Evolutionary conservation across 2,329 filamentous ascomycete genomes (phyloP), one percentile per base, ranked within the genome.

Genomic region (Colletotrichum kahawae): DNA sequence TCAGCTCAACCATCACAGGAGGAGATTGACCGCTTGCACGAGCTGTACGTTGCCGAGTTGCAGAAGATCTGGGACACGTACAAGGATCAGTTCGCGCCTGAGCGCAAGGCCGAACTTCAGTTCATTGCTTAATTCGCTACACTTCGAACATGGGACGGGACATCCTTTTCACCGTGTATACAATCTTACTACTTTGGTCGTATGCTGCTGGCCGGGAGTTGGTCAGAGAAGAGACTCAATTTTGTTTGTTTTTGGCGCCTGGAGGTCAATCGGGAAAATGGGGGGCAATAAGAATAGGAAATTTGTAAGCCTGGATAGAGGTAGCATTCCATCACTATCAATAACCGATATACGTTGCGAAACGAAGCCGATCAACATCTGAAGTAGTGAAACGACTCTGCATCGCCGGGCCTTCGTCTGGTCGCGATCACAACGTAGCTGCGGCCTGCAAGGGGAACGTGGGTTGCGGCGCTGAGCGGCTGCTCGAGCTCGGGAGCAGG

Each of bases 21-120:
- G 9, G 95, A 98, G 79, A 92, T 98, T 76, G 93, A 98, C 80
- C 87, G 93, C 78, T 87, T 98, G 75, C 97, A 98, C 83, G 88
- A 87, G 27, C 85, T 92, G 78, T 99, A 99, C 83, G 90, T 97
- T 2, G 86, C 89, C 33, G 96, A 96, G 85, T 83, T 97, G 74
- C 85, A 92, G 85, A 89, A 91, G 76, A 85, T 96, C 24, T 97
- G 94, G 93, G 90, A 95, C 67, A 87, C 90, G 43, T 95, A 95
- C 88, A 96, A 95, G 86, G 93, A 95, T 78, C 90, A 91, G 27
- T 96, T 95, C 85, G 90, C 93, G 1, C 86, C 85, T 60, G 86
- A 91, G 31, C 86, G 93, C 51, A 88, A 86, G 74, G 90, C 89
- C 70, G 94, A 96, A 81, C 81, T 95, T 83, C 87, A 92, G 81